These are phyloP conservation scores for Colletotrichum cordylinicola DNA, from an alignment of 2,329 filamentous ascomycete genomes.

Conservation along the genomic window DNA sequence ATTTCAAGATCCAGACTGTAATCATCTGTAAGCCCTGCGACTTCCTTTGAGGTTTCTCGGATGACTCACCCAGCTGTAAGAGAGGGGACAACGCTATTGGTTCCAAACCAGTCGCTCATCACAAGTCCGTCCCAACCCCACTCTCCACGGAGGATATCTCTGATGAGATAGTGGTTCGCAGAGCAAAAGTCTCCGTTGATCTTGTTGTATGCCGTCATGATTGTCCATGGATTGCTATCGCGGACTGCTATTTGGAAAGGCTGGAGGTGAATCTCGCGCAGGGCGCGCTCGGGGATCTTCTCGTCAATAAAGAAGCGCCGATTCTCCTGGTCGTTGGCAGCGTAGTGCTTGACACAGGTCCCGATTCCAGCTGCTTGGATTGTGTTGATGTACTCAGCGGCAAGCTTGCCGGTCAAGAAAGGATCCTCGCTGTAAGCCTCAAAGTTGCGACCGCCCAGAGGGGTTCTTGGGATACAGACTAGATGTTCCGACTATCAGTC, in stretches of 20 bases:
- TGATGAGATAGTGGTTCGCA: constrained; percentile 42
- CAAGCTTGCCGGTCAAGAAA: constrained; percentile 70
- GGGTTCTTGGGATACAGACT: constrained; percentile 31
- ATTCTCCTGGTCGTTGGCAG: not conserved
- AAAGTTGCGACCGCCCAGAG: constrained; percentile 79
- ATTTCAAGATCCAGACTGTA: not conserved
- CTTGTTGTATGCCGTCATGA: constrained; percentile 55
- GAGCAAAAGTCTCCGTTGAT: constrained; percentile 50
- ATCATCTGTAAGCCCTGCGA: not conserved
- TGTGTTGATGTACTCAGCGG: constrained; percentile 55
- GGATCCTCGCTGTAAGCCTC: constrained; percentile 83
- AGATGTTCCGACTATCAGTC: not conserved
- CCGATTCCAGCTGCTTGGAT: not conserved
- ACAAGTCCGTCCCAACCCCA: constrained; percentile 51
- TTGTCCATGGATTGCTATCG: constrained; percentile 45
- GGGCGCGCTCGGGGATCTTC: not conserved
- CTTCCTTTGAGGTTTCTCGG: not conserved
- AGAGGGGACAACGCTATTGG: constrained; percentile 28
- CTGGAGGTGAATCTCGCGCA: not conserved
- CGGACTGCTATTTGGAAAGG: constrained; percentile 51
- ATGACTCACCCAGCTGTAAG: not conserved
- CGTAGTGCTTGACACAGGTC: not conserved
- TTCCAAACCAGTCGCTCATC: constrained; percentile 53
- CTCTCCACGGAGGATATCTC: constrained; percentile 44
- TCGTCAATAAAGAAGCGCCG: not conserved